Evolutionary conservation across 768 basidiomycete genomes (phyloP), one percentile per base, ranked within the genome.

Genomic region (Strobilomyces confusus): DNA sequence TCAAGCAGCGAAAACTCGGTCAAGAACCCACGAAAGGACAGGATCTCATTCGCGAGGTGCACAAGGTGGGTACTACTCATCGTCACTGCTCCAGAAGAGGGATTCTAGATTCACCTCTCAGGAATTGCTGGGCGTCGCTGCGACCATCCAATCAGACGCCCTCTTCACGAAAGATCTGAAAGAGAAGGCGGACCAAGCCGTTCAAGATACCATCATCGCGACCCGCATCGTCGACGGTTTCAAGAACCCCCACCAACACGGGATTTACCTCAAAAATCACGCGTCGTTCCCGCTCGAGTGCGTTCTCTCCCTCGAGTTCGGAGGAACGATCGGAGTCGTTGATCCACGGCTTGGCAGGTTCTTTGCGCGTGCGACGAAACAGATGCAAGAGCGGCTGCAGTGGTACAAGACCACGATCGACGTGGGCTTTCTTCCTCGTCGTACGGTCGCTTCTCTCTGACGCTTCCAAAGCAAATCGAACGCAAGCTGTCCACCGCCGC

Each of bases 401-500:
- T 90, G 89, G 83, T 92, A 88, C 69, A 88, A 89, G 61, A 74
- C 79, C 20, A 90, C 88, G 23, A 86, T 91, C 50, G 89, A 92
- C 75, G 90, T 87, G 54, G 48, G 70, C 40, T 36, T 38, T 41
- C 43, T 26, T 5, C 22, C 17, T 29, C 5, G 6, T n/a, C 29
- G 13, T 14, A 1, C 17, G 1, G n/a, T 47, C n/a, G 8, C 32
- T 17, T n/a, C 15, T 29, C 22, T 14, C 41, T 58, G 1, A 65
- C 42, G 22, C 7, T 22, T 17, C 12, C n/a, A 12, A 48, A 67
- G 61, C 63, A 67, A 86, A 90, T 93, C 59, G 90, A 92, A 70
- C 80, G 88, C 49, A 91, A 89, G 66, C 73, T 92, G 7, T 80
- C 85, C 7, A 84, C 86, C 9, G 80, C 86, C 5, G 75, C 83